A percentile compares a stretch with the other conserved stretches of the same genome.
Conservation (phyloP, 768 basidiomycete genomes). For the Lentinula raphanica region DNA sequence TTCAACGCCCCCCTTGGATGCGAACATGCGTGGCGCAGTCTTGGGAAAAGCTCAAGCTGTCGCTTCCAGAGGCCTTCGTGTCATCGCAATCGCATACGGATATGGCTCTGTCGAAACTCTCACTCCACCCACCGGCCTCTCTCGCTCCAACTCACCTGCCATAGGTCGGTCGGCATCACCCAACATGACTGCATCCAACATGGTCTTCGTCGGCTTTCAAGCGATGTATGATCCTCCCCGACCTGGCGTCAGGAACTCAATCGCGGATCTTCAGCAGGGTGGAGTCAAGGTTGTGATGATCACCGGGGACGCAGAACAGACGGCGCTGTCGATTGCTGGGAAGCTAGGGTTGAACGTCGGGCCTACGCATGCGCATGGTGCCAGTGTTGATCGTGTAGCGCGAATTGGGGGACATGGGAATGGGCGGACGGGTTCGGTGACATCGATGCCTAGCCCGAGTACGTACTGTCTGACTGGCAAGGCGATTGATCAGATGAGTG, state of each 20-base stretch:
- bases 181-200: constrained; percentile 35
- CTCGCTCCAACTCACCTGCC: constrained; percentile 23
- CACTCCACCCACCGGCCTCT: constrained; percentile 21
- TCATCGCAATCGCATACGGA: constrained; percentile 91
- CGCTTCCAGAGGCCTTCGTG: constrained; percentile 73
- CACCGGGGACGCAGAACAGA: constrained; percentile 90
- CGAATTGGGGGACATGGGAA: constrained; percentile 8
- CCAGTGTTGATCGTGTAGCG: constrained; percentile 10
- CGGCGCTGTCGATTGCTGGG: constrained; percentile 83
- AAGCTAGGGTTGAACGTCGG: constrained; percentile 78
- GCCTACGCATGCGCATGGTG: constrained; percentile 23
- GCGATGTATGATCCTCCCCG: constrained; percentile 96
- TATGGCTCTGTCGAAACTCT: constrained; percentile 50
- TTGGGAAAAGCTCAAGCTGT: constrained; percentile 64
- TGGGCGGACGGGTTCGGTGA: not conserved
- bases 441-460: not conserved
- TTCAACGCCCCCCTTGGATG: constrained; percentile 79
- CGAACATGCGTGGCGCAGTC: constrained; percentile 62
- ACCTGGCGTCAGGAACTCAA: constrained; percentile 88
- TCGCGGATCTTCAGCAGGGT: constrained; percentile 71
- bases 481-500: constrained; percentile 80
- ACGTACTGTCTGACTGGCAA: constrained; percentile 69
- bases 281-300: constrained; percentile 99
- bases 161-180: constrained; percentile 10
- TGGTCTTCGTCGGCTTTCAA: constrained; percentile 90